These are phyloP conservation scores for Jatropha podagrica DNA, from an alignment of 441 rosid genomes.

Conservation along the genomic window DNA sequence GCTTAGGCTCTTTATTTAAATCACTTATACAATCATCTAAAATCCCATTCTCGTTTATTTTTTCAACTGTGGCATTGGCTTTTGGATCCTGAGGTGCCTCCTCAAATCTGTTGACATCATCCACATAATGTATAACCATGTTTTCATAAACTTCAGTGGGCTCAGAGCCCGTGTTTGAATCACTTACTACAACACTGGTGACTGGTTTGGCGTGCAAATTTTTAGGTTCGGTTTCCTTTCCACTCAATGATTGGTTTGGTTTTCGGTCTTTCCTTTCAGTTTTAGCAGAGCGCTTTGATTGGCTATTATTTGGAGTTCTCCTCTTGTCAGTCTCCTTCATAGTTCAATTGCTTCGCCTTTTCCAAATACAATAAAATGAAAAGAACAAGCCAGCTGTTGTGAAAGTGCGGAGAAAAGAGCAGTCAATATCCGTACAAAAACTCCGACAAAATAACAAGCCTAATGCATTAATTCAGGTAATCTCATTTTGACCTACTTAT, in stretches of 20 bases:
- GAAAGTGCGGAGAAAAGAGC: conserved; percentile 14
- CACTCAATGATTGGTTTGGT: conserved; percentile 31
- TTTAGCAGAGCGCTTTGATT: conserved; percentile 42
- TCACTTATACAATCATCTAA: conserved; percentile 42
- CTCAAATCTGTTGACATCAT: conserved; percentile 55
- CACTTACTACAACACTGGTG: conserved; percentile 38
- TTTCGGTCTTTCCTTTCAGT: conserved; percentile 40
- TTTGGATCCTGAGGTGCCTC: conserved; percentile 37
- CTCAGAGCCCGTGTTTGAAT: conserved; percentile 47
- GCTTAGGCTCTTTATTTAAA: conserved; percentile 43
- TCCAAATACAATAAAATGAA: conserved; percentile 24
- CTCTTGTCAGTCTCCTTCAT: conserved; percentile 61
- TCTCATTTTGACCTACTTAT: conserved; percentile 12
- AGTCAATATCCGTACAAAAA: conserved; percentile 4
- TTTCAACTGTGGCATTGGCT: conserved; percentile 19
- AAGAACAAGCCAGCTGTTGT: conserved; percentile 10
- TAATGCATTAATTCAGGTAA: background rate
- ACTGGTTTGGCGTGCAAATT: conserved; percentile 35
- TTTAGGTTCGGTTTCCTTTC: conserved; percentile 41
- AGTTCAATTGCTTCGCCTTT: conserved; percentile 22
- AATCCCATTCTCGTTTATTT: conserved; percentile 32
- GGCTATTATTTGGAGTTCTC: conserved; percentile 38
- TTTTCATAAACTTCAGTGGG: conserved; percentile 50
- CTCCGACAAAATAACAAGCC: background rate
- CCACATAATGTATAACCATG: conserved; percentile 52